phyloP scores from a whole-genome alignment of 2,329 filamentous ascomycete genomes.

The Colletotrichum plurivorum region DNA sequence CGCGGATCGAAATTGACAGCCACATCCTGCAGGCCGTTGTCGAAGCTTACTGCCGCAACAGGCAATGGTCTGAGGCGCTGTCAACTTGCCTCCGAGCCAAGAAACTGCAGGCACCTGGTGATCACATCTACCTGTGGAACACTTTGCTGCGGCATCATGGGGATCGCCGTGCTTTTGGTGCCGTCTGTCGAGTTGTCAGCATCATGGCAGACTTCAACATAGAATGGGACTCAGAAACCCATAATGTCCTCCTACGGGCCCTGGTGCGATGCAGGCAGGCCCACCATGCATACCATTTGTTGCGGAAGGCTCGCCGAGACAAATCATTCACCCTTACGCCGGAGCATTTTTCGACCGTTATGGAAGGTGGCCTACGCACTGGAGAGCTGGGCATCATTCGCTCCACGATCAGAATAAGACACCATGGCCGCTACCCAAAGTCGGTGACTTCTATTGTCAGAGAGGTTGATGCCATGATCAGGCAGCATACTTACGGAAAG shows the following conservation, averaged over 20 bases:
- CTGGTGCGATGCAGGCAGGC: slow-evolving; percentile 65
- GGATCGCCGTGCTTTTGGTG: slow-evolving; percentile 67
- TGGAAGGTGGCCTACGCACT: slow-evolving; percentile 64
- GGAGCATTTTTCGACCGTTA: slow-evolving; percentile 67
- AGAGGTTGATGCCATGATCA: slow-evolving; percentile 56
- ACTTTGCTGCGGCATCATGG: slow-evolving; percentile 80
- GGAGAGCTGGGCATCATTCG: slow-evolving; percentile 59
- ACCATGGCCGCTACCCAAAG: slow-evolving; percentile 55
- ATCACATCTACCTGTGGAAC: slow-evolving; percentile 81
- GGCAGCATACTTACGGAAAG: slow-evolving; percentile 37
- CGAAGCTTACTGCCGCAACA: slow-evolving; percentile 71
- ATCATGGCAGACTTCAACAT: slow-evolving; percentile 63
- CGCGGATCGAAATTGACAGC: slow-evolving; percentile 70
- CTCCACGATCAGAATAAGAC: slow-evolving; percentile 59
- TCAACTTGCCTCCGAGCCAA: slow-evolving; percentile 65
- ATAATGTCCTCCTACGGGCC: slow-evolving; percentile 63
- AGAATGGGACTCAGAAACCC: slow-evolving; percentile 65
- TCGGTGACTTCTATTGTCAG: slow-evolving; percentile 43
- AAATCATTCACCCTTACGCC: slow-evolving; percentile 60
- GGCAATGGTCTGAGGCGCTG: slow-evolving; percentile 53
- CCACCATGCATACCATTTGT: slow-evolving; percentile 63
- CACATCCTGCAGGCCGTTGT: slow-evolving; percentile 71
- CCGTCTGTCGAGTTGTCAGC: slow-evolving; percentile 63
- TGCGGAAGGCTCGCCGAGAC: slow-evolving; percentile 60
- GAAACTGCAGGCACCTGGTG: slow-evolving; percentile 61